phyloP scores from a whole-genome alignment of 202 grass and related monocot species.

The Setaria italica region DNA sequence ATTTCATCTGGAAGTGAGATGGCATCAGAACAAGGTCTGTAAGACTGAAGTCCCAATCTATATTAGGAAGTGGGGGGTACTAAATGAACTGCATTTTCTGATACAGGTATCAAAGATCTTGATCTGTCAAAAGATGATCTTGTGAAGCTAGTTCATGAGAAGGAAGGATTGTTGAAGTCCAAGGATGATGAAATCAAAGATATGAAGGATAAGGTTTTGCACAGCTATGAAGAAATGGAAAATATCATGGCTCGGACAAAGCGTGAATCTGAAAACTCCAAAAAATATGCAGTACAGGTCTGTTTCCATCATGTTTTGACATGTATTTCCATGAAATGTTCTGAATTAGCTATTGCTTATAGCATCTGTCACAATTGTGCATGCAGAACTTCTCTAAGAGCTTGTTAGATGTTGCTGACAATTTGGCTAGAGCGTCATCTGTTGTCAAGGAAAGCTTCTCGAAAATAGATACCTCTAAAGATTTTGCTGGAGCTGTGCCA shows the following conservation, averaged over 20 bases:
- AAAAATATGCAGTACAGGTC: slow-evolving; percentile 91
- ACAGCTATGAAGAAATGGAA: slow-evolving; percentile 92
- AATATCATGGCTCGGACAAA: slow-evolving; percentile 81
- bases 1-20: slow-evolving; percentile 45
- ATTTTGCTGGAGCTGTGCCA: slow-evolving; percentile 72
- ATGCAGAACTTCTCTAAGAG: slow-evolving; percentile 88
- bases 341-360: slow-evolving; percentile 35
- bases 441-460: slow-evolving; percentile 90
- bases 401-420: slow-evolving; percentile 92
- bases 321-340: slow-evolving; percentile 23
- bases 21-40: slow-evolving; percentile 38
- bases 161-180: slow-evolving; percentile 75
- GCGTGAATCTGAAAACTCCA: slow-evolving; percentile 89
- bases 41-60: slow-evolving; percentile 3
- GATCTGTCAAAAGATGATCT: slow-evolving; percentile 69
- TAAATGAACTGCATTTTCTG: slow-evolving; percentile 55
- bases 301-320: slow-evolving; percentile 26
- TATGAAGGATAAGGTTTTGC: slow-evolving; percentile 84
- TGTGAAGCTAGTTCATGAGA: slow-evolving; percentile 77
- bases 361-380: slow-evolving; percentile 5
- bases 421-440: slow-evolving; percentile 88
- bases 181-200: slow-evolving; percentile 82
- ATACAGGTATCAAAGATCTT: slow-evolving; percentile 52
- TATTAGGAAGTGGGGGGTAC: slow-evolving; percentile 29
- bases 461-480: slow-evolving; percentile 74